Evolutionary conservation across 371 early-diverging fungal species (phyloP).

Genomic region (Vittaforma corneae): DNA sequence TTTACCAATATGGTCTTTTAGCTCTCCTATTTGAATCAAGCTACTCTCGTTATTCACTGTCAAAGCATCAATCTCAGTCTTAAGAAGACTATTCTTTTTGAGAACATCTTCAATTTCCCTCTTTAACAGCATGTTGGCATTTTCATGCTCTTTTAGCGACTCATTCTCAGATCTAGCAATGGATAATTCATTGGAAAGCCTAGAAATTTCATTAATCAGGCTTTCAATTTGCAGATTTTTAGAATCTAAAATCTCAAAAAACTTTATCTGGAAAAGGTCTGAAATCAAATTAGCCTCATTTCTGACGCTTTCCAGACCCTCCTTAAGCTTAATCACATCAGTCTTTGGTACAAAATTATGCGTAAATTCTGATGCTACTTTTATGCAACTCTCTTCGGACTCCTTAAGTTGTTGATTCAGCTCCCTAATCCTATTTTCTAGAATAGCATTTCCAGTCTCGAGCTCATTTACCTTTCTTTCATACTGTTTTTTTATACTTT

Average conservation of each 20-base stretch:
- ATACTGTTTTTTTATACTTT: slow-evolving; percentile 48
- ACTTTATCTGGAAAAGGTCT: background rate
- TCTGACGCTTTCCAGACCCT: slow-evolving; percentile 25
- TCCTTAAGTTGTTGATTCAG: slow-evolving; percentile 25
- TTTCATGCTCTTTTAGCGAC: background rate
- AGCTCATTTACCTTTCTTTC: slow-evolving; percentile 31
- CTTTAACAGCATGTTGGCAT: too few relatives aligned
- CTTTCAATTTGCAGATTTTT: background rate
- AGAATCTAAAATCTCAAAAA: background rate
- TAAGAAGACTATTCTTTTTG: slow-evolving; percentile 18
- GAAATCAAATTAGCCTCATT: slow-evolving; percentile 1
- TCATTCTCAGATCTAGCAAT: background rate
- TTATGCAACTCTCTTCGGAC: slow-evolving; percentile 9
- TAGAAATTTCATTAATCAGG: too few relatives aligned
- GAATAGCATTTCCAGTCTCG: slow-evolving; percentile 26
- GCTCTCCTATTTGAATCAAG: background rate
- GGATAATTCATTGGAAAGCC: too few relatives aligned
- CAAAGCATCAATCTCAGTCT: slow-evolving; percentile 16
- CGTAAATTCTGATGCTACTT: background rate
- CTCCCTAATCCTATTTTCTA: slow-evolving; percentile 27
- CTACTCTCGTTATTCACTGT: slow-evolving; percentile 6
- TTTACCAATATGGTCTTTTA: background rate
- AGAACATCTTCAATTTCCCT: slow-evolving; percentile 10
- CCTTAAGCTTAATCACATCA: slow-evolving; percentile 26
- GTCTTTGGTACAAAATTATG: slow-evolving; percentile 20